phyloP scores from a whole-genome alignment of 306 rosid species.

The Calophaca sinica region DNA sequence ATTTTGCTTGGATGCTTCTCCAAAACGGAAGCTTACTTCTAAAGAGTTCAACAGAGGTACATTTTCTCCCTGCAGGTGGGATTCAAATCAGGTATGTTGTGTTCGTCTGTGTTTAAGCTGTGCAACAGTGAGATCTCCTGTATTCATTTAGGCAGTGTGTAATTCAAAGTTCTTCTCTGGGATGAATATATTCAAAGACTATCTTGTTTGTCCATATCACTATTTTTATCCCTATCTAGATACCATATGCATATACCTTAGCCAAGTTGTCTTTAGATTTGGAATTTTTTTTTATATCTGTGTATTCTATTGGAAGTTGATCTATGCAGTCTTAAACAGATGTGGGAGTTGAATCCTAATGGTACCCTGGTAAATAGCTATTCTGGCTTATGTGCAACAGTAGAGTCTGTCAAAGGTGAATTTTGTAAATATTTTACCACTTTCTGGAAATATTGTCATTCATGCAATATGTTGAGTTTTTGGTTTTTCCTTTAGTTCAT shows the following conservation, averaged over 20 bases:
- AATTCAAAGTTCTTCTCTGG: constrained; percentile 4
- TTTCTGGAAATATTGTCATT: constrained; percentile 1
- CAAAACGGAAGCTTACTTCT: constrained; percentile 67
- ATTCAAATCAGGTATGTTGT: constrained; percentile 76
- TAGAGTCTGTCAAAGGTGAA: constrained; percentile 61
- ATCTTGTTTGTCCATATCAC: neutral
- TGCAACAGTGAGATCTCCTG: neutral
- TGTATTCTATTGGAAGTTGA: constrained; percentile 47
- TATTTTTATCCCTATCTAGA: constrained; percentile 12
- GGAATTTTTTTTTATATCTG: neutral
- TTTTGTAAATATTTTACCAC: constrained; percentile 15
- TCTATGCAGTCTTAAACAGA: constrained; percentile 55
- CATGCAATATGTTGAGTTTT: constrained; percentile 17
- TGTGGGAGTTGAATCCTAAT: constrained; percentile 81
- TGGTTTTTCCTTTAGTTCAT: constrained; percentile 8
- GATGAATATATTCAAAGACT: constrained; percentile 14
- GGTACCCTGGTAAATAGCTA: constrained; percentile 83
- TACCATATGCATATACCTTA: neutral
- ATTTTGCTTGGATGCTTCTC: constrained; percentile 84
- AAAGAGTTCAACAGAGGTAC: constrained; percentile 64
- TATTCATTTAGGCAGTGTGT: neutral
- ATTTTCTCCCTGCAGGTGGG: constrained; percentile 74
- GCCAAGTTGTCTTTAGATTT: neutral
- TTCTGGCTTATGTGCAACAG: constrained; percentile 82
- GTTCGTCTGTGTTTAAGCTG: neutral